Percentiles rank a stretch among this genome's conserved stretches.
These are phyloP conservation scores for Botryotinia calthae DNA, from an alignment of 2,329 filamentous ascomycete genomes.

Conservation along the genomic window DNA sequence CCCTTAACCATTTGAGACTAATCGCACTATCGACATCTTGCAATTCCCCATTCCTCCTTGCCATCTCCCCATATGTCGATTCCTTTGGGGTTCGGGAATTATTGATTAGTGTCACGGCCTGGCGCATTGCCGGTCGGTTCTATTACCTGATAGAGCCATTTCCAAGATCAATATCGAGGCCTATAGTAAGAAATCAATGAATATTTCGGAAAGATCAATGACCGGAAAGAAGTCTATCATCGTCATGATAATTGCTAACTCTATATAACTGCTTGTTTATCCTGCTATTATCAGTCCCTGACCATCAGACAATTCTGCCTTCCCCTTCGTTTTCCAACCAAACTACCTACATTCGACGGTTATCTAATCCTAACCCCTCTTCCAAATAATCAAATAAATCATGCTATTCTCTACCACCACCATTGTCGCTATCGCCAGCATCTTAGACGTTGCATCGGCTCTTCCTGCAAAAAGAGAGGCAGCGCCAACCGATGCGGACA, in stretches of 20 bases:
- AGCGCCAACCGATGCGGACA: conserved; percentile 33
- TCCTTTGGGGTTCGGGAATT: not conserved
- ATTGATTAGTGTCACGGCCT: not conserved
- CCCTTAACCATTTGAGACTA: not conserved
- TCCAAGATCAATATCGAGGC: not conserved
- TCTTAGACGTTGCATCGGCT: conserved; percentile 23
- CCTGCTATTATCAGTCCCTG: not conserved
- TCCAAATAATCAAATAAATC: conserved; percentile 3
- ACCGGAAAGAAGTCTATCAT: not conserved
- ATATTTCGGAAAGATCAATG: not conserved
- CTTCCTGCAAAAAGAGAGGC: conserved; percentile 31
- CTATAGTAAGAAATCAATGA: not conserved
- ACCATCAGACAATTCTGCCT: not conserved
- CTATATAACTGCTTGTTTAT: not conserved
- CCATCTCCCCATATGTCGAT: not conserved
- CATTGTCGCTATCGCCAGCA: conserved; percentile 24
- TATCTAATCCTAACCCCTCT: not conserved
- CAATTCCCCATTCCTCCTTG: not conserved
- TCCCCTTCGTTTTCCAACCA: not conserved
- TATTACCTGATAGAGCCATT: conserved; percentile 1
- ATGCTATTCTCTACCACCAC: conserved; percentile 34
- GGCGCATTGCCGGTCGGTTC: not conserved
- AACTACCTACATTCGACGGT: not conserved
- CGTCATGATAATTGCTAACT: not conserved
- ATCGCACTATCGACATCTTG: not conserved